Base-by-base conservation (phyloP, 1,139 yeast genomes). In the Pichia kudriavzevii region DNA sequence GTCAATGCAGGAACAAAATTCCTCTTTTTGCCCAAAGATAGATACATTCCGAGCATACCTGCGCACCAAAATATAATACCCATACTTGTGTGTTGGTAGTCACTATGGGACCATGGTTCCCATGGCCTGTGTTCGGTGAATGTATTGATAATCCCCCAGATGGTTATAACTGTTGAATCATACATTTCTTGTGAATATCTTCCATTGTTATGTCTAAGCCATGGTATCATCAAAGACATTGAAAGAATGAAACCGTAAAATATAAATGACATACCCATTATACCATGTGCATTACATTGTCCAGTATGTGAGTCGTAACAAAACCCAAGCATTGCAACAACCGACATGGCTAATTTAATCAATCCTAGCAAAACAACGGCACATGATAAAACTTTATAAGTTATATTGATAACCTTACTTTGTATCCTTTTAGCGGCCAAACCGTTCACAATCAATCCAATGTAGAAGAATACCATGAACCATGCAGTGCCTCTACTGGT, bases 21-120 rank as follows among this genome's bases (percentile, higher is more conserved):
- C 44, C 97, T 69, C 38, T 61, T 63, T 22, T 80, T 75, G 35
- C 70, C 69, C 49, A 79, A 61, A 2, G 94, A 72, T 34, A 87
- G 61, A 58, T 72, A 81, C 48, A 88, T 66, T 0, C 97, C 97
- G 16, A 85, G 60, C 46, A 85, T 63, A 2, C 96, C 97, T 32
- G 95, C 94, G 38, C 85, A 75, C 93, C 95, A 87, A 94, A 96
- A 88, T 26, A 88, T 69, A 39, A 88, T 81, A 2, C 97, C 97
- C 95, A 88, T 85, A 19, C 94, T 74, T 0, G 97, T 85, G 58
- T 87, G 96, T 60, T 87, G 95, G 55, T 79, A 84, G 55, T 82
- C 94, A 4, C 94, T 93, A 66, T 83, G 93, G 32, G 72, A 68
- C 97, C 97, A 88, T 8, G 66, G 72, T 53, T 84, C 91, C 96